Evolutionary conservation across 78 protist species (phyloP).

Genomic region (Dictyostelium purpureum): DNA sequence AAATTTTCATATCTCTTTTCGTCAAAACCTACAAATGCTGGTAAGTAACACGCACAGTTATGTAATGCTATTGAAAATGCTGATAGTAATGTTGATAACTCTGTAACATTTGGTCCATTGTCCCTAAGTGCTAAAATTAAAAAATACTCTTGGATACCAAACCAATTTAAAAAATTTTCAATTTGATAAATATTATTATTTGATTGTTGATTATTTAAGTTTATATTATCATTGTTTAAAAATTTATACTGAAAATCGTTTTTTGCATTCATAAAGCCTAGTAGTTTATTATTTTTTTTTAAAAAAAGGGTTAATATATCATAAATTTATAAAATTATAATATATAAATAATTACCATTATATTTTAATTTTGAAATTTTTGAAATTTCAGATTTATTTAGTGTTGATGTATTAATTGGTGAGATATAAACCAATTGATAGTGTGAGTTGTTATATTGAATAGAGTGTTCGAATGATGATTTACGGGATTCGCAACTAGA

Average conservation of each 20-base stretch:
- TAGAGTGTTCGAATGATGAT: constrained; percentile 29
- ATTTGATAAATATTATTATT: constrained; percentile 12
- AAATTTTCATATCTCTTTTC: constrained; percentile 75
- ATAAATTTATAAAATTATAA: neutral
- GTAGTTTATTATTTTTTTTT: neutral
- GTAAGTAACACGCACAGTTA: constrained; percentile 46
- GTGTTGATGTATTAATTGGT: neutral
- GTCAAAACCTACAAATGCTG: constrained; percentile 72
- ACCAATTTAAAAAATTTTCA: constrained; percentile 70
- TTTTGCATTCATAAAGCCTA: constrained; percentile 68
- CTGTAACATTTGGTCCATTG: constrained; percentile 55
- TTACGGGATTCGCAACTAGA: neutral
- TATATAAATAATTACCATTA: neutral
- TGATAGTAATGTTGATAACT: constrained; percentile 46
- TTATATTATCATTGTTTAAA: neutral
- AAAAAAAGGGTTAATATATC: neutral
- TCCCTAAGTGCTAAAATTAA: constrained; percentile 56
- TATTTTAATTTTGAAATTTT: constrained; percentile 1
- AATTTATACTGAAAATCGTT: constrained; percentile 60
- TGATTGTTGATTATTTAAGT: neutral
- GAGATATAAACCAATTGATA: constrained; percentile 55
- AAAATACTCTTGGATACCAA: constrained; percentile 66
- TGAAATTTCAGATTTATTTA: neutral
- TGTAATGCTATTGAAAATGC: constrained; percentile 68
- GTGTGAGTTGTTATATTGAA: constrained; percentile 1